phyloP scores from a whole-genome alignment of 2,329 filamentous ascomycete genomes.

The Claviceps capensis region DNA sequence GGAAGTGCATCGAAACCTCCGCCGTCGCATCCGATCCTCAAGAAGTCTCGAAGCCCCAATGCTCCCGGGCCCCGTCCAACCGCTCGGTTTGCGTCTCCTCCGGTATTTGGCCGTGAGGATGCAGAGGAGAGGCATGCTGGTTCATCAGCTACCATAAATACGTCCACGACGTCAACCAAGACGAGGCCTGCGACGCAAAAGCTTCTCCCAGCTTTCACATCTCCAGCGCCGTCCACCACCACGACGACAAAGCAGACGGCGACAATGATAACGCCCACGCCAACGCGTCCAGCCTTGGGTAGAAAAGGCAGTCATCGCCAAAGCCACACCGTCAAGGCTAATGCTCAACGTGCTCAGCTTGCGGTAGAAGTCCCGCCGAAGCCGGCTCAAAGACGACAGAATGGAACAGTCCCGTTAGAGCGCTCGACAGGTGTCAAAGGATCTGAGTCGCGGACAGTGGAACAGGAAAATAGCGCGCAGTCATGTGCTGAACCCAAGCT shows the following conservation, averaged over 20 bases:
- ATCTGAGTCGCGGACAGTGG: not conserved
- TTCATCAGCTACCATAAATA: slow-evolving; percentile 29
- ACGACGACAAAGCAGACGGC: not conserved
- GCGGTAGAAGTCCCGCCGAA: not conserved
- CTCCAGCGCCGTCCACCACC: slow-evolving; percentile 14
- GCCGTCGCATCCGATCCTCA: slow-evolving; percentile 43
- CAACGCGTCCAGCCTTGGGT: slow-evolving; percentile 31
- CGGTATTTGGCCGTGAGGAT: slow-evolving; percentile 31
- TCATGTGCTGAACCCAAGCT: slow-evolving; percentile 5
- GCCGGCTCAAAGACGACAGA: slow-evolving; percentile 9
- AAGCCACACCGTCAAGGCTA: slow-evolving; percentile 19
- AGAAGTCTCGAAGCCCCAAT: slow-evolving; percentile 42
- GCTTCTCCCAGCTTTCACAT: slow-evolving; percentile 28
- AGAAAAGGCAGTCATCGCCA: slow-evolving; percentile 33
- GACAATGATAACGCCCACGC: slow-evolving; percentile 10
- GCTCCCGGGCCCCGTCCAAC: slow-evolving; percentile 41
- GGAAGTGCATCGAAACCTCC: slow-evolving; percentile 31
- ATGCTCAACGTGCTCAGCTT: not conserved
- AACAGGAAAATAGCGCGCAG: not conserved
- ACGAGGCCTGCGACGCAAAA: slow-evolving; percentile 17
- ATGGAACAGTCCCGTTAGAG: slow-evolving; percentile 17
- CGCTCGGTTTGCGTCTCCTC: slow-evolving; percentile 45
- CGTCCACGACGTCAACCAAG: slow-evolving; percentile 17
- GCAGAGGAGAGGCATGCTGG: slow-evolving; percentile 19
- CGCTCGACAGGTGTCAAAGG: not conserved